Percentiles rank a stretch among this genome's conserved stretches.
Conservation (phyloP, 2,329 filamentous ascomycete genomes). For the Xylaria sp. region DNA sequence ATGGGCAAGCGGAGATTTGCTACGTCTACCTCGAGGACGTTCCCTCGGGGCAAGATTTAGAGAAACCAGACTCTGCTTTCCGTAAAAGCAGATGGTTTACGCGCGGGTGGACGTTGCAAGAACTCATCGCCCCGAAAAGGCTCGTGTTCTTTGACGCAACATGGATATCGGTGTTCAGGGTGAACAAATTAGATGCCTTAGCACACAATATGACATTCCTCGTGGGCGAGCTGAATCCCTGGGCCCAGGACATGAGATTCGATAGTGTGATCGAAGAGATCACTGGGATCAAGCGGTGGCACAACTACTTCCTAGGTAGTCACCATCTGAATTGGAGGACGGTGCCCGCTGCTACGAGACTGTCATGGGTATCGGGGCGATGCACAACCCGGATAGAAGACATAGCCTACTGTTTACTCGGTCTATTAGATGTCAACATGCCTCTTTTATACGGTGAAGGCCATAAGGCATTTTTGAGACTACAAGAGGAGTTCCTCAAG, state of each 20-base stretch:
- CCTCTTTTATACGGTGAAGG: constrained; percentile 33
- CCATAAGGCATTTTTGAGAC: constrained; percentile 16
- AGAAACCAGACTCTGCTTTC: background rate
- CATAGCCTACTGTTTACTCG: constrained; percentile 31
- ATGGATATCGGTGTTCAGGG: background rate
- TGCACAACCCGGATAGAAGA: constrained; percentile 28
- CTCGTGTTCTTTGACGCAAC: constrained; percentile 14
- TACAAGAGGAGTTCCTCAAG: constrained; percentile 29
- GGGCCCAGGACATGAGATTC: too few relatives aligned
- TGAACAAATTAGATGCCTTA: background rate
- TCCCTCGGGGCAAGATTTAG: too few relatives aligned
- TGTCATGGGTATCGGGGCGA: constrained; percentile 23
- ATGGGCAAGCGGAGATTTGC: too few relatives aligned
- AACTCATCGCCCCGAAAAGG: background rate
- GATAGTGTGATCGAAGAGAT: background rate
- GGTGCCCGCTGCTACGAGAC: constrained; percentile 6
- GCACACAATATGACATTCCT: too few relatives aligned
- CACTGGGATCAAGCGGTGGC: background rate
- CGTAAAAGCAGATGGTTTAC: background rate
- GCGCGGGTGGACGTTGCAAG: too few relatives aligned
- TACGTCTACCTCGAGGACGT: too few relatives aligned
- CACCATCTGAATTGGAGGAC: background rate
- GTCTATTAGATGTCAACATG: constrained; percentile 24
- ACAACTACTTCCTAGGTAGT: background rate
- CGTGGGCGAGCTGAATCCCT: too few relatives aligned